These are phyloP conservation scores for Meripilus lineatus DNA, from an alignment of 1,284 basidiomycete species.

Conservation along the genomic window DNA sequence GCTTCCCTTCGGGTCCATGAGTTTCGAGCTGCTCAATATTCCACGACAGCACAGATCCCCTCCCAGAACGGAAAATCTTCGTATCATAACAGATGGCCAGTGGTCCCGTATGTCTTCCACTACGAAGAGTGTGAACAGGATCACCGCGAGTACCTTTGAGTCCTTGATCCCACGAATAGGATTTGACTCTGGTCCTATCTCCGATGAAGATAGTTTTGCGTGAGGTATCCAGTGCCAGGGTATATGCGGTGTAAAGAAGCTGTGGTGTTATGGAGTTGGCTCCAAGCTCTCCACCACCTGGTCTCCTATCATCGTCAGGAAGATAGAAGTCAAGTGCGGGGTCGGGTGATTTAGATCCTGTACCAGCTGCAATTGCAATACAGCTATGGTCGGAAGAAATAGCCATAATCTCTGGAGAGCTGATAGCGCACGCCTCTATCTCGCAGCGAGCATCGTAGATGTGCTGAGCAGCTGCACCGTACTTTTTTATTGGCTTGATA, in stretches of 20 bases:
- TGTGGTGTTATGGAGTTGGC: constrained; percentile 15
- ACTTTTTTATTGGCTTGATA: no score
- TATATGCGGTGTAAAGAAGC: no score
- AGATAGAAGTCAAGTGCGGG: constrained; percentile 27
- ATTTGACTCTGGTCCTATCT: constrained; percentile 23
- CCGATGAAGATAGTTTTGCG: constrained; percentile 21
- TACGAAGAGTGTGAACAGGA: constrained; percentile 29
- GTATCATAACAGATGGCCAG: constrained; percentile 24
- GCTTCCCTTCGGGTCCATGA: constrained; percentile 22
- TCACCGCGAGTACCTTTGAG: not conserved
- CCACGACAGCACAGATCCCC: constrained; percentile 29
- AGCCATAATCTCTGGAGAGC: constrained; percentile 17
- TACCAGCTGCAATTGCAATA: constrained; percentile 23
- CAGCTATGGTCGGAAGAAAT: constrained; percentile 25
- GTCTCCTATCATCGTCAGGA: no score
- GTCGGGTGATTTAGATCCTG: constrained; percentile 34
- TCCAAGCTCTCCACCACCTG: constrained; percentile 14
- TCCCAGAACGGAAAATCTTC: constrained; percentile 27
- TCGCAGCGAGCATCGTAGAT: constrained; percentile 37
- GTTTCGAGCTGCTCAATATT: constrained; percentile 28
- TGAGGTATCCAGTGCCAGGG: constrained; percentile 18
- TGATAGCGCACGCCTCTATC: constrained; percentile 19
- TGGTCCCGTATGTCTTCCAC: constrained; percentile 22
- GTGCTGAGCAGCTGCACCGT: constrained; percentile 22
- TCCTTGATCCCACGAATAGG: constrained; percentile 16